Evolutionary conservation across 176 grass and related monocot species (phyloP).

Genomic region (Coix lacrymajobi): DNA sequence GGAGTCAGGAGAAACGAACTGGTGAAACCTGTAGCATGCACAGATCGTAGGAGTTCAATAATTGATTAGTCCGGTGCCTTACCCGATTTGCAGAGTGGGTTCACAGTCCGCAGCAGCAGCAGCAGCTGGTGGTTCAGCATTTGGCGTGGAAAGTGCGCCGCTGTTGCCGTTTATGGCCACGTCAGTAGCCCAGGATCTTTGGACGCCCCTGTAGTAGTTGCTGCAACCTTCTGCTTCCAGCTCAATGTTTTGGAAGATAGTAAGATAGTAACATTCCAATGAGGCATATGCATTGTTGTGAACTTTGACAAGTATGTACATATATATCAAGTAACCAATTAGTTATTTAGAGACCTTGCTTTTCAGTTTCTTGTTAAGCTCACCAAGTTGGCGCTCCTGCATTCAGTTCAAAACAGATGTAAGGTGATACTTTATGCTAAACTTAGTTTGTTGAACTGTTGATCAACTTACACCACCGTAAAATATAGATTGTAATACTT

Average conservation of each 20-base stretch:
- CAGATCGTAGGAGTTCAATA: neutral
- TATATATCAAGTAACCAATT: neutral
- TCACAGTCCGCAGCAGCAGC: slow-evolving; percentile 40
- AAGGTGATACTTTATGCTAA: neutral
- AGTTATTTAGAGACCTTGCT: slow-evolving; percentile 17
- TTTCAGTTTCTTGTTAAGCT: slow-evolving; percentile 71
- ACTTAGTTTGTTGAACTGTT: neutral
- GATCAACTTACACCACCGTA: neutral
- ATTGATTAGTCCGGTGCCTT: neutral
- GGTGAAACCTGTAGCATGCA: slow-evolving; percentile 43
- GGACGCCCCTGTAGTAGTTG: slow-evolving; percentile 31
- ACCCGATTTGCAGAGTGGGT: slow-evolving; percentile 66
- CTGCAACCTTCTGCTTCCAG: slow-evolving; percentile 51
- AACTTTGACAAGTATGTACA: neutral
- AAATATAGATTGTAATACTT: neutral
- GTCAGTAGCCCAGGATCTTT: slow-evolving; percentile 37
- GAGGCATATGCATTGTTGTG: neutral
- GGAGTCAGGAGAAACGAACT: slow-evolving; percentile 43
- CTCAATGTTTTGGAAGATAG: slow-evolving; percentile 15
- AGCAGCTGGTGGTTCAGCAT: slow-evolving; percentile 18
- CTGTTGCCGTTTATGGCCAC: neutral
- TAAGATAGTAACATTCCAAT: neutral
- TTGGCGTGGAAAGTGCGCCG: slow-evolving; percentile 5
- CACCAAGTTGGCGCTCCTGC: slow-evolving; percentile 66
- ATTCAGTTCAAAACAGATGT: neutral